Conservation (phyloP, 441 rosid genomes). For the Pelargonium australe region DNA sequence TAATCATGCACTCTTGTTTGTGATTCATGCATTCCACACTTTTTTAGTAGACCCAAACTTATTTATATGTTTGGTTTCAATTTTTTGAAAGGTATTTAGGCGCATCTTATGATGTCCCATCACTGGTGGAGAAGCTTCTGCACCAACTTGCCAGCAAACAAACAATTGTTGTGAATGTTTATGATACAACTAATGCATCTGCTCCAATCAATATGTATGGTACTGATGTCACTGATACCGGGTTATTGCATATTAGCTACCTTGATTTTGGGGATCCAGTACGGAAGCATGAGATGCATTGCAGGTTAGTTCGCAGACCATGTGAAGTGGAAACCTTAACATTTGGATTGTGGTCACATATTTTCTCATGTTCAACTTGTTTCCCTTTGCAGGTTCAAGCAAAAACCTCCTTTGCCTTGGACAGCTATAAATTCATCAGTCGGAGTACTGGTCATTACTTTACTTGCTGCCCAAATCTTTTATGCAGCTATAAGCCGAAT, state of each 20-base stretch:
- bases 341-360: slow-evolving; percentile 14
- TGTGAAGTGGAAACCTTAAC: slow-evolving; percentile 8
- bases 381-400: slow-evolving; percentile 59
- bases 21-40: not conserved
- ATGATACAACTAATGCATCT: slow-evolving; percentile 72
- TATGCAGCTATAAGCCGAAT: slow-evolving; percentile 69
- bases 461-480: slow-evolving; percentile 74
- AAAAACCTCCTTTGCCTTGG: slow-evolving; percentile 73
- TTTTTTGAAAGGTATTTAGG: slow-evolving; percentile 66
- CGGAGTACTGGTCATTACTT: slow-evolving; percentile 58
- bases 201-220: slow-evolving; percentile 81
- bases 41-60: slow-evolving; percentile 13
- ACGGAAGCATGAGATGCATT: slow-evolving; percentile 90
- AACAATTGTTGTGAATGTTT: slow-evolving; percentile 83
- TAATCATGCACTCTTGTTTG: slow-evolving; percentile 6
- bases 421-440: slow-evolving; percentile 57
- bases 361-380: slow-evolving; percentile 18
- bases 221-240: slow-evolving; percentile 54
- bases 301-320: slow-evolving; percentile 53
- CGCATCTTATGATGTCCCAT: slow-evolving; percentile 91
- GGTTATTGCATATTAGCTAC: slow-evolving; percentile 49
- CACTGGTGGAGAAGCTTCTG: slow-evolving; percentile 92
- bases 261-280: slow-evolving; percentile 94
- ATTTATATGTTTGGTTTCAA: slow-evolving; percentile 11
- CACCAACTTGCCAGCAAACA: slow-evolving; percentile 94